A percentile compares a stretch with the other conserved stretches of the same genome.
phyloP scores from a whole-genome alignment of 257 asterid species.

The Phtheirospermum japonicum region DNA sequence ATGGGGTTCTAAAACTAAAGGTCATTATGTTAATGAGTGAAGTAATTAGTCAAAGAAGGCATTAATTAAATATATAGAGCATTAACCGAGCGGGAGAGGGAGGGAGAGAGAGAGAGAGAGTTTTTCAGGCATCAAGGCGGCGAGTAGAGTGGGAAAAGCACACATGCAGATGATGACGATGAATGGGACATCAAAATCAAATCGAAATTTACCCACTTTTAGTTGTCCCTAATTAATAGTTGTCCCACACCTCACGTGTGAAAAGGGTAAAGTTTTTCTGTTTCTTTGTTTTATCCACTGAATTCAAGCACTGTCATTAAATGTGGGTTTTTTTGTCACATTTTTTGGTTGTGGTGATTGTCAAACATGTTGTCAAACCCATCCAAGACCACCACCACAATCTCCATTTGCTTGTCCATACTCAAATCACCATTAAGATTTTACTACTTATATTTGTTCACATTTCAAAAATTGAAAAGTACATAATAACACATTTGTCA shows the following conservation, averaged over 20 bases:
- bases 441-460: no score
- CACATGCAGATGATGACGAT: background rate
- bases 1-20: background rate
- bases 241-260: conserved; percentile 37
- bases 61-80: conserved; percentile 4
- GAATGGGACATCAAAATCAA: background rate
- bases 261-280: conserved; percentile 5
- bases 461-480: no score
- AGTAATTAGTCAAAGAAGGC: conserved; percentile 23
- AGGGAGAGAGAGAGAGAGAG: conserved; percentile 8
- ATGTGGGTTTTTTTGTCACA: conserved; percentile 8
- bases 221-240: conserved; percentile 16
- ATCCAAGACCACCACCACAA: conserved; percentile 20
- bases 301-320: conserved; percentile 24
- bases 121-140: conserved; percentile 29
- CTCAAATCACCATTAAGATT: no score
- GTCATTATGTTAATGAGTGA: conserved; percentile 10
- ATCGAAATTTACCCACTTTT: conserved; percentile 12
- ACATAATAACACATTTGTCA: no score
- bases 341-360: conserved; percentile 29
- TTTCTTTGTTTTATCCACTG: conserved; percentile 16
- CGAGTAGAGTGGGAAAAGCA: conserved; percentile 28
- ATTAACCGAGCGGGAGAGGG: background rate
- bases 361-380: conserved; percentile 24
- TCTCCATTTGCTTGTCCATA: no score